Evolutionary conservation across 1,284 basidiomycete species (phyloP).

Genomic region (Erythrobasidium hasegawianum): DNA sequence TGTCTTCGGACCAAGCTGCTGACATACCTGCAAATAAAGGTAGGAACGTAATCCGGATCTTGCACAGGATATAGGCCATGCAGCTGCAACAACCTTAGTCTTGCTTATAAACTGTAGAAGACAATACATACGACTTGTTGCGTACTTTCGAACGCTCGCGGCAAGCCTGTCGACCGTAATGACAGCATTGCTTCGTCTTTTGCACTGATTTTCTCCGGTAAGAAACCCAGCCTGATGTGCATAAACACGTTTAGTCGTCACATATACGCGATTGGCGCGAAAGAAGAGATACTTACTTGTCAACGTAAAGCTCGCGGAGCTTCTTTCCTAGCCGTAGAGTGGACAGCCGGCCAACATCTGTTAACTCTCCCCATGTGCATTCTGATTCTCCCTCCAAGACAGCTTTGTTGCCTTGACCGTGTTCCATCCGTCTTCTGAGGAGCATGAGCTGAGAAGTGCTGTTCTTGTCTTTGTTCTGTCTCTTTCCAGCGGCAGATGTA

Average conservation of each 20-base stretch:
- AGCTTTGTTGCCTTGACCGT: slow-evolving; percentile 3
- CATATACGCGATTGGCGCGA: background rate
- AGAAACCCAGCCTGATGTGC: slow-evolving; percentile 31
- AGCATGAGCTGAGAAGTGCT: slow-evolving; percentile 7
- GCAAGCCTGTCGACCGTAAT: slow-evolving; percentile 41
- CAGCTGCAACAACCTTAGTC: slow-evolving; percentile 9
- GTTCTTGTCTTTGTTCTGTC: background rate
- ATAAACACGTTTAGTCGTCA: background rate
- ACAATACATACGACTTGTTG: slow-evolving; percentile 34
- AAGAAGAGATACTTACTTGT: slow-evolving; percentile 10
- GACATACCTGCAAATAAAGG: slow-evolving; percentile 8
- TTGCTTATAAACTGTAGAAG: slow-evolving; percentile 28
- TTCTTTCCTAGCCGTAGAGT: slow-evolving; percentile 38
- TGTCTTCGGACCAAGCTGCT: background rate
- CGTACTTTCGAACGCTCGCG: slow-evolving; percentile 41
- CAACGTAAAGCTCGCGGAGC: slow-evolving; percentile 40
- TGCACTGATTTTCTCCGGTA: slow-evolving; percentile 35
- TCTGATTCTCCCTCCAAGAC: background rate
- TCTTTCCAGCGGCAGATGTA: background rate
- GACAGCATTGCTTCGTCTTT: slow-evolving; percentile 11
- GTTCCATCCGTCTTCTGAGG: slow-evolving; percentile 3
- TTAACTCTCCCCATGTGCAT: slow-evolving; percentile 43
- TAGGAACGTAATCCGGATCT: slow-evolving; percentile 5
- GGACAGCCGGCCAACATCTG: slow-evolving; percentile 43
- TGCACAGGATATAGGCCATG: slow-evolving; percentile 14